Evolutionary conservation across 2,329 filamentous ascomycete genomes (phyloP).

Genomic region (Aspergillus ochraceus): DNA sequence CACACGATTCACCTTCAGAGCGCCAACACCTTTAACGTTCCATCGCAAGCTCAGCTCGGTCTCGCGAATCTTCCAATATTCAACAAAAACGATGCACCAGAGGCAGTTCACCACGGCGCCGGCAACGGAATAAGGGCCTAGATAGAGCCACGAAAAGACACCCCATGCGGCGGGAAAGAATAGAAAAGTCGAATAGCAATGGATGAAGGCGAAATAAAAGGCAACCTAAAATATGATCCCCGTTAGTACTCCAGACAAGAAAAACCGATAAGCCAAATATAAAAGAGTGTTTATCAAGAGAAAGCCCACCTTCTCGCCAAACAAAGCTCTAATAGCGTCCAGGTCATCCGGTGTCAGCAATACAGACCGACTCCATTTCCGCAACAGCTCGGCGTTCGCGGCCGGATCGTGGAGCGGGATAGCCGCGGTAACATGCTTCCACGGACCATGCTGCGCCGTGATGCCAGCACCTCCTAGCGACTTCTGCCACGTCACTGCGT

Average conservation of each 20-base stretch:
- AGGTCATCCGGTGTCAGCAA: conserved; percentile 67
- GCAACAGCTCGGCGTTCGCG: conserved; percentile 75
- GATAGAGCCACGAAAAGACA: conserved; percentile 72
- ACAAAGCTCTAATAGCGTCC: conserved; percentile 72
- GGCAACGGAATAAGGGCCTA: conserved; percentile 78
- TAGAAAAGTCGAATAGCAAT: conserved; percentile 85
- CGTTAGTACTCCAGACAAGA: not conserved
- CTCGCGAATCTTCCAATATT: conserved; percentile 96
- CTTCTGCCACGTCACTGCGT: conserved; percentile 73
- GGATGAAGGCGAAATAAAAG: conserved; percentile 93
- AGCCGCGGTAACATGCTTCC: conserved; percentile 60
- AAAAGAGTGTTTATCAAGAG: not conserved
- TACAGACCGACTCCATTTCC: conserved; percentile 66
- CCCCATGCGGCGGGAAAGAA: conserved; percentile 80
- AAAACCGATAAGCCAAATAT: too few relatives aligned
- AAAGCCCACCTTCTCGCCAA: conserved; percentile 64
- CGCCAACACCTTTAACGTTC: conserved; percentile 82
- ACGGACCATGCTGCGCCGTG: conserved; percentile 64
- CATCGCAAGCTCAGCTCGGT: conserved; percentile 81
- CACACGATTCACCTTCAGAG: conserved; percentile 73
- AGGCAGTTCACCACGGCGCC: conserved; percentile 77
- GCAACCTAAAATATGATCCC: conserved; percentile 59
- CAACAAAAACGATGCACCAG: conserved; percentile 89
- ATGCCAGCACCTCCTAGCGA: conserved; percentile 79
- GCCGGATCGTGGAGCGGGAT: conserved; percentile 77